These are phyloP conservation scores for Fraxinus greggii DNA, from an alignment of 305 asterid genomes.

Conservation along the genomic window DNA sequence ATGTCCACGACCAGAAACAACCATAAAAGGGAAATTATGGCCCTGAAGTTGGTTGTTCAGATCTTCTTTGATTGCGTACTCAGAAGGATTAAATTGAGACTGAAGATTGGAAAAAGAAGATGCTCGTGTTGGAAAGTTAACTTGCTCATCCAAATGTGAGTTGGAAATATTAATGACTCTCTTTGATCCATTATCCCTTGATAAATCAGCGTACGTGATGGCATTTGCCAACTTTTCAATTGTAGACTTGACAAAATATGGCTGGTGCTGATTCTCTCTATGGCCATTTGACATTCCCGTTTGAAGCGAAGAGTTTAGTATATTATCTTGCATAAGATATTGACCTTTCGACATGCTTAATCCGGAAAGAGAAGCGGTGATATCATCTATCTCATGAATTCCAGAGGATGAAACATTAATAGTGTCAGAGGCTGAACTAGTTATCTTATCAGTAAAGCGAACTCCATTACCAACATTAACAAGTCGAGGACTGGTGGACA, in stretches of 20 bases:
- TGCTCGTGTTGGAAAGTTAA: constrained; percentile 52
- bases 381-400: constrained; percentile 52
- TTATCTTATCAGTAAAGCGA: constrained; percentile 32
- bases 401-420: constrained; percentile 40
- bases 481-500: constrained; percentile 36
- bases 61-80: constrained; percentile 40
- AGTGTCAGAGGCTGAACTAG: constrained; percentile 26
- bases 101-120: constrained; percentile 59
- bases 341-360: constrained; percentile 44
- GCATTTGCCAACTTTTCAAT: constrained; percentile 39
- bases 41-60: constrained; percentile 37
- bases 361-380: constrained; percentile 53
- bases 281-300: constrained; percentile 37
- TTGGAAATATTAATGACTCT: constrained; percentile 29
- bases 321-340: constrained; percentile 33
- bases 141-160: constrained; percentile 37
- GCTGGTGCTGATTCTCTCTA: constrained; percentile 40
- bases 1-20: constrained; percentile 24
- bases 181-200: constrained; percentile 35
- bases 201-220: constrained; percentile 32
- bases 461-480: constrained; percentile 30
- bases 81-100: constrained; percentile 41
- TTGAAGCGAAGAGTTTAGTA: constrained; percentile 36
- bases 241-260: constrained; percentile 38
- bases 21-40: constrained; percentile 28